Percentiles rank a stretch among this genome's conserved stretches.
Conservation (phyloP, 305 asterid genomes). For the Fraxinus sp. region DNA sequence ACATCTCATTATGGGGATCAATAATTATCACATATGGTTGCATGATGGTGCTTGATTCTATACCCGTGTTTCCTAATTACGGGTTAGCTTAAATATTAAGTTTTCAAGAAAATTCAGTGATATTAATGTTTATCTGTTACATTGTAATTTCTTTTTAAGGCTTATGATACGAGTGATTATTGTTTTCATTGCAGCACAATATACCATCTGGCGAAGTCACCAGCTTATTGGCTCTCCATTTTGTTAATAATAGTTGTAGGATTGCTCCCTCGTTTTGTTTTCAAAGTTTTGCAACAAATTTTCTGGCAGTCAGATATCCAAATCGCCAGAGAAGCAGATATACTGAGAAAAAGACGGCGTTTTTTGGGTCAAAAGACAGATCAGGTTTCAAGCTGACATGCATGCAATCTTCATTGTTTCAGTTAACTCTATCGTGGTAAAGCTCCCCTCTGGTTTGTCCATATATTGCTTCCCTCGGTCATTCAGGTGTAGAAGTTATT, state of each 20-base stretch:
- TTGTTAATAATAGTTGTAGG: conserved; percentile 69
- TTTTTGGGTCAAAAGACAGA: conserved; percentile 44
- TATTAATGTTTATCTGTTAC: not conserved
- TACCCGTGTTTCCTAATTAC: conserved; percentile 67
- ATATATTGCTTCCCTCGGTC: conserved; percentile 36
- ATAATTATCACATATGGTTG: conserved; percentile 73
- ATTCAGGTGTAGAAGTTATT: conserved; percentile 25
- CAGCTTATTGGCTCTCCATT: conserved; percentile 86
- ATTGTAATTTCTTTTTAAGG: not conserved
- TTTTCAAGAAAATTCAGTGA: conserved; percentile 12
- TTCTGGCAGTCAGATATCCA: conserved; percentile 91
- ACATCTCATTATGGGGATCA: conserved; percentile 90
- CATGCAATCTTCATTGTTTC: conserved; percentile 26
- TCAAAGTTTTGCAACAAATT: conserved; percentile 64
- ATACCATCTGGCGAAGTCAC: conserved; percentile 66
- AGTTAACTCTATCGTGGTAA: conserved; percentile 27
- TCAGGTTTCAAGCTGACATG: conserved; percentile 47
- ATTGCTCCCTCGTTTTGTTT: conserved; percentile 83
- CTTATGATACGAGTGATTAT: conserved; percentile 15
- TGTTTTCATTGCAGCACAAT: conserved; percentile 69
- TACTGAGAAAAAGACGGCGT: conserved; percentile 47
- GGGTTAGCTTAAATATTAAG: conserved; percentile 55
- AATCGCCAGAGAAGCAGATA: conserved; percentile 92
- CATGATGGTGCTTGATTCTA: conserved; percentile 81
- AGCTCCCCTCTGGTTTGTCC: conserved; percentile 36